Evolutionary conservation across 2,329 filamentous ascomycete genomes (phyloP).

Genomic region (Penicillium sp.): DNA sequence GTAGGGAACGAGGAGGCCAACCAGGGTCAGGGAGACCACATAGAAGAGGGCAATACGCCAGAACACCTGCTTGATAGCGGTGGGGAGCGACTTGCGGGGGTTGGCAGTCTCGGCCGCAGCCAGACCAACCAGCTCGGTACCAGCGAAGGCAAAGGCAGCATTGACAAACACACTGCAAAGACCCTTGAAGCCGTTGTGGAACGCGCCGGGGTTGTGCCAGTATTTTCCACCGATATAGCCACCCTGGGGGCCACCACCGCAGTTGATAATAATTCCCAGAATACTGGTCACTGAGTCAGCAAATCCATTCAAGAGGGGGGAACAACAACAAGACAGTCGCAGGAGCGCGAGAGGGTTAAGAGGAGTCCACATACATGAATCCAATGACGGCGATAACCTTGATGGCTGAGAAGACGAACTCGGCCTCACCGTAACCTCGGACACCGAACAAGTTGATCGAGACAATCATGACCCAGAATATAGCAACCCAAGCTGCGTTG

Average conservation of each 20-base stretch:
- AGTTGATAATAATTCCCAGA: conserved; percentile 82
- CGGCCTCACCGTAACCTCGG: conserved; percentile 84
- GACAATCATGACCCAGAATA: conserved; percentile 78
- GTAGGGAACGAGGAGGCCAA: conserved; percentile 81
- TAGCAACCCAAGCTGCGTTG: conserved; percentile 75
- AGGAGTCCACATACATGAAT: conserved; percentile 69
- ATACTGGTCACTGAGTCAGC: conserved; percentile 56
- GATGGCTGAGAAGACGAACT: conserved; percentile 83
- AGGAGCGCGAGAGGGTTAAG: neutral
- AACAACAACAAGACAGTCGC: neutral
- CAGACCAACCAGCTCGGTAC: conserved; percentile 64
- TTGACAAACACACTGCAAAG: conserved; percentile 66
- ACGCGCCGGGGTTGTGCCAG: conserved; percentile 78
- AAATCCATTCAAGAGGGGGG: neutral
- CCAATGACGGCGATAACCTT: conserved; percentile 85
- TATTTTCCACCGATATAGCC: conserved; percentile 79
- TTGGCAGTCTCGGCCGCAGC: conserved; percentile 62
- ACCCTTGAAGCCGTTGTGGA: conserved; percentile 67
- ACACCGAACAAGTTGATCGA: conserved; percentile 86
- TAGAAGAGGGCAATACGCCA: conserved; percentile 94
- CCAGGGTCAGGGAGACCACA: conserved; percentile 75
- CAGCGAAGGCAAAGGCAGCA: conserved; percentile 63
- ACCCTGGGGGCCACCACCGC: conserved; percentile 71
- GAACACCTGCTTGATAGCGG: conserved; percentile 89
- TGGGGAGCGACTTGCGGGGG: conserved; percentile 72